phyloP scores from a whole-genome alignment of 2,329 filamentous ascomycete genomes.

The Verticillium longisporum region DNA sequence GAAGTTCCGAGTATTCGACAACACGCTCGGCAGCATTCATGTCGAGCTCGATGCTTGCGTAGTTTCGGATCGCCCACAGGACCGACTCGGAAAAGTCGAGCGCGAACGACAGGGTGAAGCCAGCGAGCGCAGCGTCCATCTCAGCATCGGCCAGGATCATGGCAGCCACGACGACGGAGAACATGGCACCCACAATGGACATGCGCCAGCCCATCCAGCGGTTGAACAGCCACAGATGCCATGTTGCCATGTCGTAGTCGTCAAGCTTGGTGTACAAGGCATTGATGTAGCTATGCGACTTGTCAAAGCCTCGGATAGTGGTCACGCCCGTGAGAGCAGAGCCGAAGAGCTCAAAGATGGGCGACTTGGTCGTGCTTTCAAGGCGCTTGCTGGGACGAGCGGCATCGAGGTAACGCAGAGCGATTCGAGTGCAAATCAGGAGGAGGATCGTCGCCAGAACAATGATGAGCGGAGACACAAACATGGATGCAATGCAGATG shows the following conservation, averaged over 20 bases:
- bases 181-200: slow-evolving; percentile 60
- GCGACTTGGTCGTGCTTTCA: slow-evolving; percentile 70
- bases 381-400: slow-evolving; percentile 71
- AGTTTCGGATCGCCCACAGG: slow-evolving; percentile 60
- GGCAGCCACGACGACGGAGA: slow-evolving; percentile 57
- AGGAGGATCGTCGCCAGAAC: slow-evolving; percentile 54
- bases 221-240: slow-evolving; percentile 66
- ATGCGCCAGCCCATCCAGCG: slow-evolving; percentile 73
- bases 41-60: slow-evolving; percentile 65
- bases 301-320: slow-evolving; percentile 71
- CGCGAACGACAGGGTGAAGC: slow-evolving; percentile 69
- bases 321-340: slow-evolving; percentile 64
- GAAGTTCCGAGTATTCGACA: slow-evolving; percentile 64
- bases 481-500: slow-evolving; percentile 58
- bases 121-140: slow-evolving; percentile 65
- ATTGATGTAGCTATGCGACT: slow-evolving; percentile 57
- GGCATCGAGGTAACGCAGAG: slow-evolving; percentile 57
- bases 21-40: slow-evolving; percentile 76
- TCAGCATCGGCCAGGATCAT: slow-evolving; percentile 54
- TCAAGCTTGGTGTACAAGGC: slow-evolving; percentile 67
- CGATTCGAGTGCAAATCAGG: slow-evolving; percentile 48
- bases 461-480: slow-evolving; percentile 63
- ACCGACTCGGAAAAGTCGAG: slow-evolving; percentile 60
- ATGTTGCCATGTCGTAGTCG: slow-evolving; percentile 57
- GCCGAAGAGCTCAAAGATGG: slow-evolving; percentile 75